Evolutionary conservation across 2,329 filamentous ascomycete species (phyloP).

Genomic region (Thelonectria olida): DNA sequence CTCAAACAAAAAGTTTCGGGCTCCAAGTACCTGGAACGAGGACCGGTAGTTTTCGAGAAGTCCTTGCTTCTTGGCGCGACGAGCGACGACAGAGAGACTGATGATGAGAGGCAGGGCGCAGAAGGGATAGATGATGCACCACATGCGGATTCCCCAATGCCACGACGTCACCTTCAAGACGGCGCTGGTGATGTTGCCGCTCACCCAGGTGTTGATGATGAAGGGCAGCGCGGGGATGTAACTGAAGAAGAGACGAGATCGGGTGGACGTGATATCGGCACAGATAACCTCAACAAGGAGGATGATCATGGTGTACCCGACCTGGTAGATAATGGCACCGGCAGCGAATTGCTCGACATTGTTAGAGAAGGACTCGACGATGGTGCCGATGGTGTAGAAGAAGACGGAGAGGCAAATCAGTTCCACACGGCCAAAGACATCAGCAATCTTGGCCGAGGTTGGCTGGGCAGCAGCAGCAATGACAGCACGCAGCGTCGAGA

Average conservation of each 20-base stretch:
- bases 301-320: slow-evolving; percentile 70
- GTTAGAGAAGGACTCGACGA: slow-evolving; percentile 62
- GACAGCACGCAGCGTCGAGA: slow-evolving; percentile 66
- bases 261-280: slow-evolving; percentile 70
- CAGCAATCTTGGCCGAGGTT: slow-evolving; percentile 68
- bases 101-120: slow-evolving; percentile 65
- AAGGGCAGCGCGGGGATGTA: slow-evolving; percentile 70
- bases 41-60: slow-evolving; percentile 51
- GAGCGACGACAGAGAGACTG: slow-evolving; percentile 59
- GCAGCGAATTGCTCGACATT: slow-evolving; percentile 62
- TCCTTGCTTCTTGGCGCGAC: slow-evolving; percentile 62
- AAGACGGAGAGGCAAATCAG: slow-evolving; percentile 64
- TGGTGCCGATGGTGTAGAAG: slow-evolving; percentile 67
- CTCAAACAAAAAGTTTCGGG: slow-evolving; percentile 45
- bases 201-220: slow-evolving; percentile 73
- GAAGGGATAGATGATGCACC: slow-evolving; percentile 68
- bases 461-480: slow-evolving; percentile 69
- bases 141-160: slow-evolving; percentile 74
- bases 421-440: slow-evolving; percentile 71
- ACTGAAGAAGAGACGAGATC: slow-evolving; percentile 70
- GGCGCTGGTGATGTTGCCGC: slow-evolving; percentile 62
- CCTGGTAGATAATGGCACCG: slow-evolving; percentile 68
- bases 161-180: slow-evolving; percentile 61
- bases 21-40: slow-evolving; percentile 44
- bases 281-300: slow-evolving; percentile 72